These are phyloP conservation scores for Amniculicola lignicola DNA, from an alignment of 495 filamentous ascomycete species.

Conservation along the genomic window DNA sequence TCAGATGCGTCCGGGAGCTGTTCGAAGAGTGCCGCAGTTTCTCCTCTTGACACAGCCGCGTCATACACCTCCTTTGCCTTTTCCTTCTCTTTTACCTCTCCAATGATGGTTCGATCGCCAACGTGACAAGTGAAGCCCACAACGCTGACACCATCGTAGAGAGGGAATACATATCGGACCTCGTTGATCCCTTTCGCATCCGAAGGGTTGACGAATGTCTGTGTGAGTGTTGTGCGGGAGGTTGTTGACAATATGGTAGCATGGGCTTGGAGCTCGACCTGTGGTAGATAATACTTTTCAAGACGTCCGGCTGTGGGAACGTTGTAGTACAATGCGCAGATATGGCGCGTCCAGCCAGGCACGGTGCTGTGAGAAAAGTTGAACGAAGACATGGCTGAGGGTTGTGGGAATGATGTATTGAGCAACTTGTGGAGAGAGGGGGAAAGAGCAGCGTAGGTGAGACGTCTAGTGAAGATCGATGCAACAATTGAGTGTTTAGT, in stretches of 20 bases:
- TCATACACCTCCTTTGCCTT: slow-evolving; percentile 55
- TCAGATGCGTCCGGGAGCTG: slow-evolving; percentile 56
- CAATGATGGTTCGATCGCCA: slow-evolving; percentile 48
- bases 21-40: slow-evolving; percentile 61
- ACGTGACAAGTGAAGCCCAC: slow-evolving; percentile 60
- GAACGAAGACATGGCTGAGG: too few relatives aligned
- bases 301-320: background rate
- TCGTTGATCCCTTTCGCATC: slow-evolving; percentile 46
- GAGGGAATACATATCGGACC: slow-evolving; percentile 62
- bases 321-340: slow-evolving; percentile 31
- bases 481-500: too few relatives aligned
- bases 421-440: too few relatives aligned
- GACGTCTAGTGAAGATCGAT: too few relatives aligned
- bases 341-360: slow-evolving; percentile 10
- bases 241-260: slow-evolving; percentile 54
- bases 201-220: slow-evolving; percentile 58
- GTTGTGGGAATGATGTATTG: too few relatives aligned
- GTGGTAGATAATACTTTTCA: slow-evolving; percentile 50
- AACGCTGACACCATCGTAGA: slow-evolving; percentile 65
- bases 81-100: slow-evolving; percentile 60
- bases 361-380: too few relatives aligned
- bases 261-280: slow-evolving; percentile 51
- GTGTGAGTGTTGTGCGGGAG: slow-evolving; percentile 57
- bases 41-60: slow-evolving; percentile 53
- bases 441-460: too few relatives aligned